These are phyloP conservation scores for Apiospora kogelbergensis DNA, from an alignment of 2,329 filamentous ascomycete genomes.

Conservation along the genomic window DNA sequence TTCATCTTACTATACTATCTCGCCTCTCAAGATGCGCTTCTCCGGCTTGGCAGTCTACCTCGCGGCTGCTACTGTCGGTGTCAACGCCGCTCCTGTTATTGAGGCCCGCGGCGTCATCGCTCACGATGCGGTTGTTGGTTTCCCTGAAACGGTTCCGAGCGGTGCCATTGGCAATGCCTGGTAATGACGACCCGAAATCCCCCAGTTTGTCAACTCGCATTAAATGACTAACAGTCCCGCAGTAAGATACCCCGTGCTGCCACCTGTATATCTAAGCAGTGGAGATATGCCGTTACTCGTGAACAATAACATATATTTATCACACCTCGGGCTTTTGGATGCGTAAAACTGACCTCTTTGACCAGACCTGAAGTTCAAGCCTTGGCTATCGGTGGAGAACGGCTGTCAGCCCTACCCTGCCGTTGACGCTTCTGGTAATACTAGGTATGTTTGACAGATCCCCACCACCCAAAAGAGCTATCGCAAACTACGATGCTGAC, in stretches of 20 bases:
- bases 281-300: no score
- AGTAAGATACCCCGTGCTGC: background rate
- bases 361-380: slow-evolving; percentile 53
- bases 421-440: slow-evolving; percentile 48
- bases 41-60: slow-evolving; percentile 13
- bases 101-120: slow-evolving; percentile 26
- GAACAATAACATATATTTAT: no score
- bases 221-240: background rate
- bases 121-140: slow-evolving; percentile 46
- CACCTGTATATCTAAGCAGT: no score
- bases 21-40: slow-evolving; percentile 16
- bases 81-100: slow-evolving; percentile 16
- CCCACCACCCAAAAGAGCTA: background rate
- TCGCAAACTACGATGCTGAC: slow-evolving; percentile 5
- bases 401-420: slow-evolving; percentile 60
- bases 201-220: background rate
- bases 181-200: background rate
- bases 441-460: slow-evolving; percentile 19
- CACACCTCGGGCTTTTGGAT: background rate
- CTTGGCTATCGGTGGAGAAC: slow-evolving; percentile 47
- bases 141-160: slow-evolving; percentile 51
- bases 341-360: background rate
- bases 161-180: slow-evolving; percentile 43
- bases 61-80: slow-evolving; percentile 13
- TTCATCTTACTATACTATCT: background rate